Conservation (phyloP, 2,329 filamentous ascomycete species). For the Chaetomiaceae sp. region DNA sequence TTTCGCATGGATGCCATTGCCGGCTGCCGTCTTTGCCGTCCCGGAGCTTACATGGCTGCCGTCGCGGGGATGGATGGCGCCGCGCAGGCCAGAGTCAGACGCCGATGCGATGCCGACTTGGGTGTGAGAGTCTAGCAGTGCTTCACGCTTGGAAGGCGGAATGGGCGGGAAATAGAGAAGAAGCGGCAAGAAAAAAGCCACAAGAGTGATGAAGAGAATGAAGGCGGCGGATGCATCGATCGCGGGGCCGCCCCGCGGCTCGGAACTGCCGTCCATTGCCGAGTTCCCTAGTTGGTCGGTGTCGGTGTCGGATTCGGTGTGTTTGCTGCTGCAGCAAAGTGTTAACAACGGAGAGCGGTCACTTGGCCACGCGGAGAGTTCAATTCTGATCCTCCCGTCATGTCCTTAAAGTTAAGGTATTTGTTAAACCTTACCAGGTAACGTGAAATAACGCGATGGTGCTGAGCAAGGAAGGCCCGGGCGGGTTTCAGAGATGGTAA, state of each 20-base stretch:
- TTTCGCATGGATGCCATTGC: no score
- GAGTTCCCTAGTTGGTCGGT: neutral
- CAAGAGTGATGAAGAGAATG: conserved; percentile 40
- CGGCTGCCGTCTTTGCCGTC: neutral
- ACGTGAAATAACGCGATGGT: no score
- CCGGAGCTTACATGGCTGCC: neutral
- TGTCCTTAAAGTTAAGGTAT: no score
- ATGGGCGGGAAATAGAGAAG: conserved; percentile 52
- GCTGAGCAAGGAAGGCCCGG: no score
- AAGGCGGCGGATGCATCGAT: conserved; percentile 31
- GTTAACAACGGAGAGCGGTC: no score
- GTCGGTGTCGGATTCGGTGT: neutral
- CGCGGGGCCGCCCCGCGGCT: conserved; percentile 16
- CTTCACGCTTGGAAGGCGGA: conserved; percentile 48
- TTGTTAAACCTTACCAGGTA: no score
- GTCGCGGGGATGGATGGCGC: conserved; percentile 14
- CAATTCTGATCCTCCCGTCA: no score
- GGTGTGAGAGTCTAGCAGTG: conserved; percentile 50
- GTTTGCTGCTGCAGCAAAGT: no score
- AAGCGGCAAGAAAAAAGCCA: conserved; percentile 50
- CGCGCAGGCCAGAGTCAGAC: conserved; percentile 35
- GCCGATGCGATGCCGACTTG: conserved; percentile 41
- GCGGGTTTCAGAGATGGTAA: no score
- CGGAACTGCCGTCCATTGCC: conserved; percentile 14
- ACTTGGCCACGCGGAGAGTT: no score